Evolutionary conservation across 1,139 yeast genomes (phyloP).

Genomic region (Sugiyamaella sp.): DNA sequence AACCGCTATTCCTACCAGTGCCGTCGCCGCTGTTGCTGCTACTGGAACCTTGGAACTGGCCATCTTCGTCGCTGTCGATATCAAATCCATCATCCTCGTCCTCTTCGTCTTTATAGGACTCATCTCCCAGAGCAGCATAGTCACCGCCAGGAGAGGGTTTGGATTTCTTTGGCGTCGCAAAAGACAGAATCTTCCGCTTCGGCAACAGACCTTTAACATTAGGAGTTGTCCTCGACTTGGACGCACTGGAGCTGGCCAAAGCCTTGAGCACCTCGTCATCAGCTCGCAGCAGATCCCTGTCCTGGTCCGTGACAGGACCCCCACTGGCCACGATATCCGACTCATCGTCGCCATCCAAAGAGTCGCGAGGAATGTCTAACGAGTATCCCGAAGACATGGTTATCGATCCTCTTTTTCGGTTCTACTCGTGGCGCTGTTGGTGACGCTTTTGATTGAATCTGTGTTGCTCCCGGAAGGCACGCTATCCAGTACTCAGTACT

Average conservation of each 20-base stretch:
- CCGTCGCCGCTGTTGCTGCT: neutral
- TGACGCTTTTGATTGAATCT: no score
- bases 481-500: no score
- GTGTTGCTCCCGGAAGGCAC: no score
- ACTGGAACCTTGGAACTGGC: neutral
- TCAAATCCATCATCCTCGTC: slow-evolving; percentile 14
- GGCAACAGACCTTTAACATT: slow-evolving; percentile 25
- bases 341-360: slow-evolving; percentile 35
- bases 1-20: neutral
- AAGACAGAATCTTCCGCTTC: slow-evolving; percentile 25
- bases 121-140: slow-evolving; percentile 13
- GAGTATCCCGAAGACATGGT: slow-evolving; percentile 9
- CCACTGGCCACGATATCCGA: slow-evolving; percentile 36
- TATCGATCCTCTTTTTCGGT: no score
- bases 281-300: slow-evolving; percentile 36
- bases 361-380: slow-evolving; percentile 21
- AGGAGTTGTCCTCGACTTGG: slow-evolving; percentile 13
- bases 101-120: slow-evolving; percentile 16
- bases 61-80: slow-evolving; percentile 14
- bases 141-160: slow-evolving; percentile 16
- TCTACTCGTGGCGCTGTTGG: neutral
- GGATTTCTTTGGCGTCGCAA: slow-evolving; percentile 17
- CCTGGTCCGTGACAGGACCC: slow-evolving; percentile 32
- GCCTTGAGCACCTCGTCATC: slow-evolving; percentile 38
- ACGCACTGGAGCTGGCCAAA: slow-evolving; percentile 23